phyloP scores from a whole-genome alignment of 129 eudicot genomes.

The Rutidosis leptorrhynchoides region DNA sequence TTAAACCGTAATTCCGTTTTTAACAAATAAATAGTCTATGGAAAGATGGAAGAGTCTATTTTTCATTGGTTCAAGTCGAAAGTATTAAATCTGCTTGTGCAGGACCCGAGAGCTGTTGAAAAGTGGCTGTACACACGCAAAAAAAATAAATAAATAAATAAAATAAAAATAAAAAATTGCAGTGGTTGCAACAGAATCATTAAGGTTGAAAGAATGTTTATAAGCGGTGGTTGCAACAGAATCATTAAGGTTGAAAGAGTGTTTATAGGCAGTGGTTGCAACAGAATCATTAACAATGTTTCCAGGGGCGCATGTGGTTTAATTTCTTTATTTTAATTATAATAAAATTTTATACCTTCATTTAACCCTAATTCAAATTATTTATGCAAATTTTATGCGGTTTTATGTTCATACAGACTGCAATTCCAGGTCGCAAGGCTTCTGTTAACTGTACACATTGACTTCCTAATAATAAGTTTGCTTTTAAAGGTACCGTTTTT shows the following conservation, averaged over 20 bases:
- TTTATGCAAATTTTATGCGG: background rate
- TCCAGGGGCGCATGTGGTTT: constrained; percentile 87
- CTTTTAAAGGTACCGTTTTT: constrained; percentile 59
- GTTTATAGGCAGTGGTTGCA: constrained; percentile 96
- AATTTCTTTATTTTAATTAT: constrained; percentile 41
- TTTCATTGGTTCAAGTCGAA: too few species aligned
- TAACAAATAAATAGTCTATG: too few species aligned
- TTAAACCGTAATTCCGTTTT: too few species aligned
- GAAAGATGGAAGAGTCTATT: too few species aligned
- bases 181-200: constrained; percentile 26
- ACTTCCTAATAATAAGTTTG: constrained; percentile 76
- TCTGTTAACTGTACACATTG: constrained; percentile 88
- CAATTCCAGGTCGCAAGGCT: constrained; percentile 86
- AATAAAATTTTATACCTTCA: too few species aligned
- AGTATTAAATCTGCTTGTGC: too few species aligned
- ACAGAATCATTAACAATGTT: constrained; percentile 85
- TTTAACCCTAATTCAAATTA: background rate
- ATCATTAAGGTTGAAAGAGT: constrained; percentile 54
- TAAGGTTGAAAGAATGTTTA: constrained; percentile 61
- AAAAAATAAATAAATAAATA: too few species aligned
- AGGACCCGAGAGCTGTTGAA: too few species aligned
- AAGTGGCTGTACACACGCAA: too few species aligned
- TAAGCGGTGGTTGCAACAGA: constrained; percentile 98
- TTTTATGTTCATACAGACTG: constrained; percentile 38
- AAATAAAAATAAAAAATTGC: too few species aligned